Evolutionary conservation across 2,329 filamentous ascomycete genomes (phyloP).

Genomic region (Orbilia oligospora): DNA sequence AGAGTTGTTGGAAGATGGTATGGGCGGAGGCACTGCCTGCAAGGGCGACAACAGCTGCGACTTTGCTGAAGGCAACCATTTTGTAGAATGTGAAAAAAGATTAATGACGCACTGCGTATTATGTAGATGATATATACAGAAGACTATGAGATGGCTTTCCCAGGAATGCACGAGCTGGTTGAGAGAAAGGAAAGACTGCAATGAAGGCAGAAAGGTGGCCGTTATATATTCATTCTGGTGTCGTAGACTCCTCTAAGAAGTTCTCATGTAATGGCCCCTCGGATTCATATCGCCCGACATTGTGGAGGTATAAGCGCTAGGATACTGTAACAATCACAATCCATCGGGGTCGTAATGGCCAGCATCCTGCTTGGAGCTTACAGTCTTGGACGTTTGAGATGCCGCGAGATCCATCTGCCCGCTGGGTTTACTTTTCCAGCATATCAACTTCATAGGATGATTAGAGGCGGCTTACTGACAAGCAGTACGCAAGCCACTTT

Average conservation of each 20-base stretch:
- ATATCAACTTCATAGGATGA: background rate
- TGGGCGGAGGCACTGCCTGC: conserved; percentile 62
- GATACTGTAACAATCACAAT: conserved; percentile 47
- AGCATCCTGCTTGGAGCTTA: conserved; percentile 43
- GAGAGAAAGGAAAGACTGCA: background rate
- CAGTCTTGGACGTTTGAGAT: conserved; percentile 41
- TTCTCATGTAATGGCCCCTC: conserved; percentile 17
- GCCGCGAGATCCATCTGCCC: conserved; percentile 31
- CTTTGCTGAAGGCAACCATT: conserved; percentile 61
- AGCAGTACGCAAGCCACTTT: conserved; percentile 32
- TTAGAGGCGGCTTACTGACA: conserved; percentile 9
- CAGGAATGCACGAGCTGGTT: conserved; percentile 37
- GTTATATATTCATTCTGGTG: conserved; percentile 39
- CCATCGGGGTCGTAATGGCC: conserved; percentile 29
- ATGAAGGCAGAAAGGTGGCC: background rate
- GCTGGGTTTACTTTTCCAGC: conserved; percentile 12
- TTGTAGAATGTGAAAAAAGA: conserved; percentile 34
- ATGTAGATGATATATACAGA: conserved; percentile 30
- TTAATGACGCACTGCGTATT: conserved; percentile 50
- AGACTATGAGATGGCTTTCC: conserved; percentile 37
- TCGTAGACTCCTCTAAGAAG: background rate
- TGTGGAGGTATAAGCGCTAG: conserved; percentile 25
- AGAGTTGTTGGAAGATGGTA: conserved; percentile 64
- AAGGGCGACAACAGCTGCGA: conserved; percentile 53
- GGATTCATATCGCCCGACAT: conserved; percentile 51